These are phyloP conservation scores for Trypanosoma melophagium DNA, from an alignment of 208 protist genomes.

Conservation along the genomic window DNA sequence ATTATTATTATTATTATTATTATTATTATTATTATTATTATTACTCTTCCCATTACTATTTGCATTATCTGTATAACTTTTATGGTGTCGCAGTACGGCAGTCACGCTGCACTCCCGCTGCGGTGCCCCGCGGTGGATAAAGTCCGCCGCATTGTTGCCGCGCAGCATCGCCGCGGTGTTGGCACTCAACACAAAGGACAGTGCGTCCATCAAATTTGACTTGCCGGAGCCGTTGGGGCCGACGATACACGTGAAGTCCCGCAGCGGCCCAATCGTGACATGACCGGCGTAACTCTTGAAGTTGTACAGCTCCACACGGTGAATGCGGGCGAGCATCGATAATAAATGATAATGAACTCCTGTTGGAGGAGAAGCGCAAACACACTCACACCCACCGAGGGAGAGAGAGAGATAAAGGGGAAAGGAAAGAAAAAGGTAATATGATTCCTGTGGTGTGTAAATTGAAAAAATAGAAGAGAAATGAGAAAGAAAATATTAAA, in stretches of 20 bases:
- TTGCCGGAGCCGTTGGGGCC: slow-evolving; percentile 99
- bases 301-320: slow-evolving; percentile 95
- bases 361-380: neutral
- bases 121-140: slow-evolving; percentile 87
- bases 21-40: neutral
- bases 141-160: slow-evolving; percentile 78
- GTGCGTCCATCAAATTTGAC: slow-evolving; percentile 99
- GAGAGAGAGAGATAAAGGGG: neutral
- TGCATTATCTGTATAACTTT: neutral
- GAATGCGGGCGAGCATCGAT: slow-evolving; percentile 68
- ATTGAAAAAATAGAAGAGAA: no score
- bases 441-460: no score
- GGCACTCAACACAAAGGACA: slow-evolving; percentile 96
- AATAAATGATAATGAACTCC: neutral
- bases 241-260: slow-evolving; percentile 98
- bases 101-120: slow-evolving; percentile 69
- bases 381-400: neutral
- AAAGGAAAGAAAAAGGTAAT: no score
- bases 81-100: slow-evolving; percentile 53
- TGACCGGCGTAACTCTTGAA: slow-evolving; percentile 98
- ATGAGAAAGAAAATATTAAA: no score
- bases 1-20: slow-evolving; percentile 6
- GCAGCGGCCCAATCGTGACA: slow-evolving; percentile 96
- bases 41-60: slow-evolving; percentile 4
- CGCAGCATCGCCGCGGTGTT: slow-evolving; percentile 70